Conservation (phyloP, 2,329 filamentous ascomycete genomes). For the Sphaerulina musiva region DNA sequence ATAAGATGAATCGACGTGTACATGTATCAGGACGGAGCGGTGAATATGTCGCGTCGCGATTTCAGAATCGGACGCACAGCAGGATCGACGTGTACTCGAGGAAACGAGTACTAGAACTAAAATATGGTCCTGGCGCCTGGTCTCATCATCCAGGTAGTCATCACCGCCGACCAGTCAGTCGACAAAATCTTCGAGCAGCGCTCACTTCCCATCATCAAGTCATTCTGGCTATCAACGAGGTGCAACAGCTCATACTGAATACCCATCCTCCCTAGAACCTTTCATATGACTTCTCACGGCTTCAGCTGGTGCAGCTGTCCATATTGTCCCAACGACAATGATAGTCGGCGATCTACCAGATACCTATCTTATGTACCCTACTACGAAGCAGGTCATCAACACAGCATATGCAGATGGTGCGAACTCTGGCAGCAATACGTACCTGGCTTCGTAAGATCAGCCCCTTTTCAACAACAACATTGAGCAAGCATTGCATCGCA, state of each 20-base stretch:
- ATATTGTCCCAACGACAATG: slow-evolving; percentile 3
- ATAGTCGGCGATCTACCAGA: neutral
- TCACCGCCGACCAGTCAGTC: neutral
- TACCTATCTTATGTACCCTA: slow-evolving; percentile 1
- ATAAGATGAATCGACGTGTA: neutral
- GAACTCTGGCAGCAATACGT: slow-evolving; percentile 7
- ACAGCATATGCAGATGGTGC: slow-evolving; percentile 8
- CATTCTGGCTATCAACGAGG: slow-evolving; percentile 5
- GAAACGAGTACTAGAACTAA: neutral
- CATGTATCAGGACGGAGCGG: neutral
- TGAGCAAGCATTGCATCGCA: too few relatives aligned
- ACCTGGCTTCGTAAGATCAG: slow-evolving; percentile 7
- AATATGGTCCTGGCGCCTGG: neutral
- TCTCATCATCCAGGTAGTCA: neutral
- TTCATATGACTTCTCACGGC: slow-evolving; percentile 4
- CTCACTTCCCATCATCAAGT: neutral
- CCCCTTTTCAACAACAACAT: too few relatives aligned
- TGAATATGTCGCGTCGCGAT: neutral
- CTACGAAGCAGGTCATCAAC: slow-evolving; percentile 7
- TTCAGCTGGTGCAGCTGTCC: slow-evolving; percentile 13
- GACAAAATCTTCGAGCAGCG: neutral
- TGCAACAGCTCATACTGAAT: neutral
- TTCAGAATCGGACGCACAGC: neutral
- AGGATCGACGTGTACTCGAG: neutral
- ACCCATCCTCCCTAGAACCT: slow-evolving; percentile 1